Conservation (phyloP, 257 asterid genomes). For the Solanum habrochaites region DNA sequence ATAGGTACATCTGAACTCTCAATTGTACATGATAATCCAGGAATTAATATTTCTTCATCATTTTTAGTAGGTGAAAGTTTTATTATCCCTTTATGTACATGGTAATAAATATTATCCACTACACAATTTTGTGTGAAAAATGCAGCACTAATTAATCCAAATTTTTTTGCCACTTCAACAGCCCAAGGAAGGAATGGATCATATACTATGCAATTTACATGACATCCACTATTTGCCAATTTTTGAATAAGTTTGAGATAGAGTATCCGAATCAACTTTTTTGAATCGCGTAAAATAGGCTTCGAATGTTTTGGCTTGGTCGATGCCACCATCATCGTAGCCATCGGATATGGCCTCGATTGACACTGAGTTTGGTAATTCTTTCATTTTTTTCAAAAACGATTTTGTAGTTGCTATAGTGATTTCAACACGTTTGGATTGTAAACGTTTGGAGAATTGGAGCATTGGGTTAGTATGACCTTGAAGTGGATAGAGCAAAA, state of each 20-base stretch:
- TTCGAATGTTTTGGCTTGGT: neutral
- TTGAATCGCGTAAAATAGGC: slow-evolving; percentile 1
- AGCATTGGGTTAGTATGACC: slow-evolving; percentile 45
- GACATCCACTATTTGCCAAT: neutral
- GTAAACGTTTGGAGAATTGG: slow-evolving; percentile 1
- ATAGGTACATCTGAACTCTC: neutral
- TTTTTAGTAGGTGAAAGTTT: neutral
- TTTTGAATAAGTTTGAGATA: no score
- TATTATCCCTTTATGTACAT: neutral
- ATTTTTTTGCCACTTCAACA: no score
- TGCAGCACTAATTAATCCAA: no score
- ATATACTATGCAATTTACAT: neutral
- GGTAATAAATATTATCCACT: no score
- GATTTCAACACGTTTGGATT: neutral
- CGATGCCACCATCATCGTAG: slow-evolving; percentile 17
- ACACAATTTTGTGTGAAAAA: no score
- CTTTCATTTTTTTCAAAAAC: slow-evolving; percentile 4
- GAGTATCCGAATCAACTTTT: no score
- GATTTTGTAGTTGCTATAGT: neutral
- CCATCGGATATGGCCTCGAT: slow-evolving; percentile 28
- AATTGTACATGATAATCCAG: neutral
- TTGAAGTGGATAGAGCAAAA: slow-evolving; percentile 22
- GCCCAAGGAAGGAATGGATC: neutral
- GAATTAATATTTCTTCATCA: no score
- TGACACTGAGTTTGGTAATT: neutral